A percentile compares a stretch with the other conserved stretches of the same genome.
These are phyloP conservation scores for Nothopassalora personata DNA, from an alignment of 2,329 filamentous ascomycete genomes.

Conservation along the genomic window DNA sequence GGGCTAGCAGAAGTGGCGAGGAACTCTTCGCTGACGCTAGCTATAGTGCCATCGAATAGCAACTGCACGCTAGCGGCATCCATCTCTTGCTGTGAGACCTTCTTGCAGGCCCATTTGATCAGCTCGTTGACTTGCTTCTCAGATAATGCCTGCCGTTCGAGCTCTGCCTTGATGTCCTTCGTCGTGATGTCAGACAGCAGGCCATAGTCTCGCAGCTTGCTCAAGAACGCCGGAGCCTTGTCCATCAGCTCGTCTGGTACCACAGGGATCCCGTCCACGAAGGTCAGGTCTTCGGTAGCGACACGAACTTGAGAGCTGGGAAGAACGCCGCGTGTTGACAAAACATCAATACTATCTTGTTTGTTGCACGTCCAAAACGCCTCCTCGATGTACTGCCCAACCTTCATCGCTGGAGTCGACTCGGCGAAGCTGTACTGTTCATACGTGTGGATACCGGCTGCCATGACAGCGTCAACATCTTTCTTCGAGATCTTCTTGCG, in stretches of 20 bases:
- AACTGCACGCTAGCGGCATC: constrained; percentile 62
- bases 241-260: constrained; percentile 71
- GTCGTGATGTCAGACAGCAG: constrained; percentile 84
- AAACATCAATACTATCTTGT: constrained; percentile 75
- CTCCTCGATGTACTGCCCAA: constrained; percentile 85
- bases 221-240: constrained; percentile 65
- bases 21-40: constrained; percentile 52
- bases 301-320: constrained; percentile 79
- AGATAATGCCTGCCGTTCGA: constrained; percentile 75
- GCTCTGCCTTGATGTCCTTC: constrained; percentile 74
- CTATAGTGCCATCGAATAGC: constrained; percentile 75
- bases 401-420: constrained; percentile 79
- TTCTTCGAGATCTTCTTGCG: constrained; percentile 52
- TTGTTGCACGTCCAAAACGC: constrained; percentile 92
- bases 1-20: constrained; percentile 55
- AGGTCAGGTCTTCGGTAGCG: constrained; percentile 63
- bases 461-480: constrained; percentile 62
- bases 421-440: constrained; percentile 85
- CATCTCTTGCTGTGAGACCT: constrained; percentile 65
- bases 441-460: constrained; percentile 74
- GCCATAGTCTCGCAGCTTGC: constrained; percentile 75
- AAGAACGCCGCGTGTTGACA: constrained; percentile 81
- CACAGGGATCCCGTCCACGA: constrained; percentile 83
- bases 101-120: constrained; percentile 74
- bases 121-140: constrained; percentile 76